A percentile compares a stretch with the other conserved stretches of the same genome.
Conservation (phyloP, 768 basidiomycete genomes). For the Neoboletus brunneissimus region DNA sequence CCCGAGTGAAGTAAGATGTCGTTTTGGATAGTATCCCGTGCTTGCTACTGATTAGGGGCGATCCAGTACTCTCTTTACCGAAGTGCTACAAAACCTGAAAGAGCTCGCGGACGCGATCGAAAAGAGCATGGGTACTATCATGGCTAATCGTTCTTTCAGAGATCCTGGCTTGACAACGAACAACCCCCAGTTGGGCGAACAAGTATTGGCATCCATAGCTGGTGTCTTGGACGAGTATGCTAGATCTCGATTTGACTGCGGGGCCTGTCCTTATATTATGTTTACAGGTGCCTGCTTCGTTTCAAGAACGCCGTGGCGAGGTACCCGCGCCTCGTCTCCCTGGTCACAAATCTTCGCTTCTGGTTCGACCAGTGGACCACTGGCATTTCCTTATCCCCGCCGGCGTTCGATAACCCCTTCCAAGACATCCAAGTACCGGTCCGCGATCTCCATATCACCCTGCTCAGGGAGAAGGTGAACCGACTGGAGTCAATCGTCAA, state of each 20-base stretch:
- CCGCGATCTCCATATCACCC: slow-evolving; percentile 36
- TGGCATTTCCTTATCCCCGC: slow-evolving; percentile 37
- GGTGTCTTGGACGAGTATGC: slow-evolving; percentile 54
- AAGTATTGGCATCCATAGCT: slow-evolving; percentile 46
- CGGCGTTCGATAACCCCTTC: slow-evolving; percentile 48
- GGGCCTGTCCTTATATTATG: slow-evolving; percentile 12
- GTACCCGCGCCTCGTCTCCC: slow-evolving; percentile 41
- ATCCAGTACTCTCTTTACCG: slow-evolving; percentile 43
- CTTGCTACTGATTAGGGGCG: slow-evolving; percentile 6
- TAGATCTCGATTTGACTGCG: slow-evolving; percentile 3
- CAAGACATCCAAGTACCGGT: slow-evolving; percentile 22
- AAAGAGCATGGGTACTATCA: slow-evolving; percentile 36
- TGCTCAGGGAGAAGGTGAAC: slow-evolving; percentile 32
- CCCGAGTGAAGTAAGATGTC: slow-evolving; percentile 47
- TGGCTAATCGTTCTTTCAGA: slow-evolving; percentile 32
- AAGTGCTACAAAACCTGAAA: slow-evolving; percentile 45
- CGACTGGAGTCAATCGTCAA: slow-evolving; percentile 44
- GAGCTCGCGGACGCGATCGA: slow-evolving; percentile 41
- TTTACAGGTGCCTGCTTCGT: slow-evolving; percentile 48
- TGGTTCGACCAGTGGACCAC: slow-evolving; percentile 51
- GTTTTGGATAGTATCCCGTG: neutral
- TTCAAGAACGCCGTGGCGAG: slow-evolving; percentile 54
- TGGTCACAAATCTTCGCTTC: slow-evolving; percentile 40
- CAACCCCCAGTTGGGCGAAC: slow-evolving; percentile 33
- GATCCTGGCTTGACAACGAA: slow-evolving; percentile 20